Conservation (phyloP, 768 basidiomycete genomes). For the Serendipita sp. region DNA sequence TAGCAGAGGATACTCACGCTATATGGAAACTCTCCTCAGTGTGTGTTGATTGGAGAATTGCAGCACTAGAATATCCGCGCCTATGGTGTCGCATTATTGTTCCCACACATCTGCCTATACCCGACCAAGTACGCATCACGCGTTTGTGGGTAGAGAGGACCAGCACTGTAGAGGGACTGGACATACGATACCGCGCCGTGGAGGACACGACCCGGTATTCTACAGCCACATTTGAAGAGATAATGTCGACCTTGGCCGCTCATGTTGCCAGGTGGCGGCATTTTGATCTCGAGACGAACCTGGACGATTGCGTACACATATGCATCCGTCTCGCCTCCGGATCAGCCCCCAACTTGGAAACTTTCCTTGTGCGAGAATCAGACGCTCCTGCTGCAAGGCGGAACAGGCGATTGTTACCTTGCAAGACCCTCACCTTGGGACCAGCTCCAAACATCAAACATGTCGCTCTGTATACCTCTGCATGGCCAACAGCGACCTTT, state of each 20-base stretch:
- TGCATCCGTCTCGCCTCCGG: not conserved
- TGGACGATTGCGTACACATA: constrained; percentile 2
- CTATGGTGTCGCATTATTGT: constrained; percentile 2
- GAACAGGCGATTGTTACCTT: not conserved
- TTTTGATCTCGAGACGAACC: constrained; percentile 5
- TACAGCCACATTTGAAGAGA: not conserved
- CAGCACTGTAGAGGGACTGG: not conserved
- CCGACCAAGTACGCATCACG: not conserved
- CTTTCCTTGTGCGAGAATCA: not conserved
- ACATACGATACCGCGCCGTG: constrained; percentile 3
- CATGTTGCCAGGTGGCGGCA: not conserved
- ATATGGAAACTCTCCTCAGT: constrained; percentile 3
- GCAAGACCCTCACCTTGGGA: not conserved
- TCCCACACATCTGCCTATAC: not conserved
- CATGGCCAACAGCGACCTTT: constrained; percentile 4
- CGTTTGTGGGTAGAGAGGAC: constrained; percentile 1
- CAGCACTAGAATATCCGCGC: not conserved
- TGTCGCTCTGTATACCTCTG: constrained; percentile 3
- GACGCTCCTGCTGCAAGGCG: not conserved
- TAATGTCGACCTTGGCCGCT: not conserved
- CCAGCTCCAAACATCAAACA: constrained; percentile 3
- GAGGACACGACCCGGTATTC: not conserved
- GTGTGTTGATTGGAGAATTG: constrained; percentile 1
- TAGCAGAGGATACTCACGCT: not conserved
- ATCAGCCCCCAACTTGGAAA: not conserved